A percentile compares a stretch with the other conserved stretches of the same genome.
phyloP scores from a whole-genome alignment of 2,329 filamentous ascomycete species.

The Gliomastix tumulicola region DNA sequence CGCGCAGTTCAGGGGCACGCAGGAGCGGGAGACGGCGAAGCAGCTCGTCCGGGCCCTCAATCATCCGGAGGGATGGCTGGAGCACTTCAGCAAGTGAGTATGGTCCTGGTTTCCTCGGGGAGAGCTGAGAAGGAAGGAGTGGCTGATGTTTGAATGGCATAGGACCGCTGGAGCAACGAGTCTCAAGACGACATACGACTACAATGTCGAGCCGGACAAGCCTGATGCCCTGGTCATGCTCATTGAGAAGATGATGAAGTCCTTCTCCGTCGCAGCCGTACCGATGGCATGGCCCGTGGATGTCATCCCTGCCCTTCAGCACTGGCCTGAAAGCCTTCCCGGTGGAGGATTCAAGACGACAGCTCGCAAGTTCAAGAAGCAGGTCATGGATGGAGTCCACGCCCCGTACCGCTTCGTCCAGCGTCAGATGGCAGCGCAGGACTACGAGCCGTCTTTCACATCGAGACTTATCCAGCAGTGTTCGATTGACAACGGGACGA shows the following conservation, averaged over 20 bases:
- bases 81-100: constrained; percentile 18
- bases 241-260: constrained; percentile 10
- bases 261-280: constrained; percentile 12
- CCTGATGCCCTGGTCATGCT: constrained; percentile 8
- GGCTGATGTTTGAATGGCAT: neutral
- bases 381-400: constrained; percentile 7
- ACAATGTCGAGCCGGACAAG: constrained; percentile 12
- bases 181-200: constrained; percentile 12
- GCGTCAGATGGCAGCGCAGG: constrained; percentile 6
- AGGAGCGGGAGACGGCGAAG: constrained; percentile 16
- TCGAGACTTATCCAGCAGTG: constrained; percentile 3
- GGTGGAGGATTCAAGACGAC: constrained; percentile 13
- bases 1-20: constrained; percentile 10
- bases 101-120: neutral
- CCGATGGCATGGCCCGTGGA: constrained; percentile 14
- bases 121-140: no score
- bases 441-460: constrained; percentile 2
- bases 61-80: constrained; percentile 10
- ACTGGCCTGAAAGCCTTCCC: constrained; percentile 9
- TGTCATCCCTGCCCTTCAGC: constrained; percentile 9
- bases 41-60: constrained; percentile 14
- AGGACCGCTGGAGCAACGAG: constrained; percentile 13
- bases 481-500: neutral
- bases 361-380: constrained; percentile 10
- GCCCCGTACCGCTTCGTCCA: constrained; percentile 13